Evolutionary conservation across 345 rosid species (phyloP).

Genomic region (Eucalyptus paniculata): DNA sequence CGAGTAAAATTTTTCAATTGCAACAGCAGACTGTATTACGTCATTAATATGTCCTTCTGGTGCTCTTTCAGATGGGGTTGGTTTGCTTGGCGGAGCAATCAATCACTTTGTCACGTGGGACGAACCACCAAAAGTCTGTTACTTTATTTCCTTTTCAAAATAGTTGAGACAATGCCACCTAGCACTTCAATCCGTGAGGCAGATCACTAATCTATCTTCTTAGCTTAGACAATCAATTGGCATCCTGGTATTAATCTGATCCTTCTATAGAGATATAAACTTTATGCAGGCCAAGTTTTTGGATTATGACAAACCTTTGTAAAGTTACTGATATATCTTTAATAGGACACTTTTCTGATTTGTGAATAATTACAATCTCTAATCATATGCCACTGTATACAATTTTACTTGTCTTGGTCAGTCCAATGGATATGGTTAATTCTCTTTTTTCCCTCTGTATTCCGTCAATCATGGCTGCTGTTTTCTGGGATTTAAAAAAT

Average conservation of each 20-base stretch:
- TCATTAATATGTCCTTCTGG: not conserved
- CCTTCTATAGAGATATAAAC: not conserved
- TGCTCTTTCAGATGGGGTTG: constrained; percentile 69
- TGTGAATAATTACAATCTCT: not conserved
- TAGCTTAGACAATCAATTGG: not conserved
- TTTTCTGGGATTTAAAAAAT: not conserved
- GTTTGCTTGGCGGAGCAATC: constrained; percentile 93
- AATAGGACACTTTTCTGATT: not conserved
- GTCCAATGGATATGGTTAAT: not conserved
- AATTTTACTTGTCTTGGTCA: not conserved
- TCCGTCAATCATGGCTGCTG: not conserved
- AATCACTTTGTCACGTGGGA: constrained; percentile 45
- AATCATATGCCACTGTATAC: not conserved
- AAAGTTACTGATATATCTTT: not conserved
- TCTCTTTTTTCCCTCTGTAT: not conserved
- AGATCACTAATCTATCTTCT: not conserved
- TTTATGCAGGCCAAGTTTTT: not conserved
- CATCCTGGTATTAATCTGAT: not conserved
- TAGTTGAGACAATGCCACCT: not conserved
- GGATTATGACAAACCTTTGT: not conserved
- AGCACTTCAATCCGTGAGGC: not conserved
- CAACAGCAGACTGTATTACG: not conserved
- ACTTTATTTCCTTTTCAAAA: not conserved
- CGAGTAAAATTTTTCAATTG: not conserved
- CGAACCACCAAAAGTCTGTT: constrained; percentile 81